These are phyloP conservation scores for Raffaelea ambrosiae DNA, from an alignment of 2,329 filamentous ascomycete species.

Conservation along the genomic window DNA sequence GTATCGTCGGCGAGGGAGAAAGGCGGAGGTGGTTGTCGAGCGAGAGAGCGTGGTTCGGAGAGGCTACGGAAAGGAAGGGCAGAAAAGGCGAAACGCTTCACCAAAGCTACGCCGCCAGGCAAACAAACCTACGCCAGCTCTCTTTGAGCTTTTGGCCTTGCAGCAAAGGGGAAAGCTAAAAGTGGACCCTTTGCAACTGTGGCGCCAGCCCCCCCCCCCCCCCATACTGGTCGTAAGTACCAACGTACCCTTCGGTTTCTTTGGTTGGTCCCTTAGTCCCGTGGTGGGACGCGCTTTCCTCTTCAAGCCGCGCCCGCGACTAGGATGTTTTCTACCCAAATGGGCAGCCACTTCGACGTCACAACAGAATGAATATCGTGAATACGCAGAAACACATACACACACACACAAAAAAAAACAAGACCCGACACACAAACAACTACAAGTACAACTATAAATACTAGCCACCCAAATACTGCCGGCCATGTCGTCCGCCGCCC, in stretches of 20 bases:
- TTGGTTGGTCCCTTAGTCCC: too few relatives aligned
- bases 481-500: neutral
- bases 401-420: neutral
- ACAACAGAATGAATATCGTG: too few relatives aligned
- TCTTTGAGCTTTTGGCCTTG: neutral
- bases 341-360: too few relatives aligned
- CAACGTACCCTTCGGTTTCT: neutral
- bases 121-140: conserved; percentile 19
- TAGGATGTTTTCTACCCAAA: neutral
- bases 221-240: neutral
- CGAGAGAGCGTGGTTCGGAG: too few relatives aligned
- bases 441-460: too few relatives aligned
- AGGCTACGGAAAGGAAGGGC: too few relatives aligned
- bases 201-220: neutral
- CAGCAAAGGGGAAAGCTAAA: neutral
- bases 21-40: neutral
- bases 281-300: conserved; percentile 11
- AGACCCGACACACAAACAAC: neutral
- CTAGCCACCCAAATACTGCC: too few relatives aligned
- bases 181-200: neutral
- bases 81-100: neutral
- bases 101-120: conserved; percentile 13
- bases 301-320: conserved; percentile 7
- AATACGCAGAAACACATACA: too few relatives aligned
- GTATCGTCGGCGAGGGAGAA: neutral